Conservation (phyloP, 148 eudicot genomes). For the Camellia lanceoleosa region DNA sequence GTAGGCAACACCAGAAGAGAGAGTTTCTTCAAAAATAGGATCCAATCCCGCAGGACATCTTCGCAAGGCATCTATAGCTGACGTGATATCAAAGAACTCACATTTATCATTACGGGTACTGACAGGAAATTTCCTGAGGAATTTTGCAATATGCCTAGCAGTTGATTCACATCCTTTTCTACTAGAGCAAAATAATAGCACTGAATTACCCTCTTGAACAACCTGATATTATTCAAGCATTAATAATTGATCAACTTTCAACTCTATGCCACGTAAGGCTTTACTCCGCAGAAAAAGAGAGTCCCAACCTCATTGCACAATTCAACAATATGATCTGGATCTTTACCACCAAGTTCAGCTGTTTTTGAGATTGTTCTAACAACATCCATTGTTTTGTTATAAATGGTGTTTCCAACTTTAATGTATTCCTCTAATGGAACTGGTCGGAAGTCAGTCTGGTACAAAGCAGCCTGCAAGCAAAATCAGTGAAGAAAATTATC, state of each 20-base stretch:
- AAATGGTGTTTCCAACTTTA: constrained; percentile 85
- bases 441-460: constrained; percentile 96
- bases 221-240: constrained; percentile 42
- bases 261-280: constrained; percentile 5
- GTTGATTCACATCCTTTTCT: constrained; percentile 99
- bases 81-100: constrained; percentile 54
- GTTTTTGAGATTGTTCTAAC: constrained; percentile 69
- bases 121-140: constrained; percentile 63
- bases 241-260: constrained; percentile 9
- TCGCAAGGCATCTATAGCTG: constrained; percentile 78
- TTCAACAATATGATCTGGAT: constrained; percentile 96
- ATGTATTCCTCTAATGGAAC: constrained; percentile 93
- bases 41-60: constrained; percentile 92
- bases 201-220: constrained; percentile 96
- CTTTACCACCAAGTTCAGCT: constrained; percentile 87
- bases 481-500: not conserved
- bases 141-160: constrained; percentile 76
- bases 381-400: constrained; percentile 71
- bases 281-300: constrained; percentile 13
- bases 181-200: constrained; percentile 89
- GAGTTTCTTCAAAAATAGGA: constrained; percentile 84
- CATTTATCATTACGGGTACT: constrained; percentile 51
- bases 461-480: constrained; percentile 76
- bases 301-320: constrained; percentile 85
- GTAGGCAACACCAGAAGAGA: constrained; percentile 94